Percentiles rank a stretch among this genome's conserved stretches.
Conservation (phyloP, 164 flowering plant genomes). For the Euptelea pleiosperma region DNA sequence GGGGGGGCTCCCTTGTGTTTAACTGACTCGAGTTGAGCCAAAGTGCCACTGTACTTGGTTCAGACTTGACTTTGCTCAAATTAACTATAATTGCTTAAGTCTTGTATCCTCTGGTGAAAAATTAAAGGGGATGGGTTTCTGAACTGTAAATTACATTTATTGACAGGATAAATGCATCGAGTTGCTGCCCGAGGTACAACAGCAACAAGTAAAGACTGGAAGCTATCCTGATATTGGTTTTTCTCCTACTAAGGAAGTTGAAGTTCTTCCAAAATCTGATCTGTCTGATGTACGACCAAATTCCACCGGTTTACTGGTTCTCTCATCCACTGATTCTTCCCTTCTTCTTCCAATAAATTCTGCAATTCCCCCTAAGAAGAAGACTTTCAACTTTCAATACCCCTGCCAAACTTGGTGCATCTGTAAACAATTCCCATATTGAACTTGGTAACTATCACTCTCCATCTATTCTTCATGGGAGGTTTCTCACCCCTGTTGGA, state of each 20-base stretch:
- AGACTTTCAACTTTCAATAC: slow-evolving; percentile 35
- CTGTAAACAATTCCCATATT: slow-evolving; percentile 14
- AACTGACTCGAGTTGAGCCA: too few relatives aligned
- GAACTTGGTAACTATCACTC: slow-evolving; percentile 24
- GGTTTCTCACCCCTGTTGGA: slow-evolving; percentile 21
- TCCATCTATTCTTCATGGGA: slow-evolving; percentile 33
- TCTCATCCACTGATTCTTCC: slow-evolving; percentile 31
- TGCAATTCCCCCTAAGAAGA: slow-evolving; percentile 15
- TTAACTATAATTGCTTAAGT: not conserved
- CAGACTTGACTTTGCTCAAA: not conserved
- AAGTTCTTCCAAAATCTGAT: slow-evolving; percentile 29
- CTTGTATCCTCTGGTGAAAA: not conserved
- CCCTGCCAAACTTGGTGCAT: slow-evolving; percentile 25
- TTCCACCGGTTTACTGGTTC: slow-evolving; percentile 29
- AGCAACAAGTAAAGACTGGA: slow-evolving; percentile 55
- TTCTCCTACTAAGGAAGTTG: slow-evolving; percentile 28
- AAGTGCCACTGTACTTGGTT: not conserved
- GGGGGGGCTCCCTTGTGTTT: too few relatives aligned
- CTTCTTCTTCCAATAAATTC: slow-evolving; percentile 22
- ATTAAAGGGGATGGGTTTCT: slow-evolving; percentile 1
- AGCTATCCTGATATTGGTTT: slow-evolving; percentile 28
- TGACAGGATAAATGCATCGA: slow-evolving; percentile 67
- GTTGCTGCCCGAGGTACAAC: slow-evolving; percentile 76
- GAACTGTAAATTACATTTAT: not conserved
- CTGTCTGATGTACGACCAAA: slow-evolving; percentile 22